phyloP scores from a whole-genome alignment of 345 rosid species.

The Nasturtium officinale region DNA sequence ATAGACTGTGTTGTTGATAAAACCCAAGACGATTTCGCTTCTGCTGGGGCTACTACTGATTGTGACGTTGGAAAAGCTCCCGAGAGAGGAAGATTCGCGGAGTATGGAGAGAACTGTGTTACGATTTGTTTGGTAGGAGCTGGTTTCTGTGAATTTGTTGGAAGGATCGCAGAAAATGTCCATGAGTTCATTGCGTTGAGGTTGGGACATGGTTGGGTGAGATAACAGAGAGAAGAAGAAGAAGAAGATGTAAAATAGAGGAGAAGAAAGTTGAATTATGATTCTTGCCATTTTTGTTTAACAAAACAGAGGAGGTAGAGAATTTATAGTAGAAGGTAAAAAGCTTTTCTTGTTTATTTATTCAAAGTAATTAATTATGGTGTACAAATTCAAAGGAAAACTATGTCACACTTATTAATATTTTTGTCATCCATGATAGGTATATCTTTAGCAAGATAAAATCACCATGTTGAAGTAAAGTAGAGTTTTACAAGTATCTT shows the following conservation, averaged over 20 bases:
- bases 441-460: background rate
- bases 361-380: background rate
- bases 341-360: background rate
- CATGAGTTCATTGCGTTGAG: background rate
- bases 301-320: background rate
- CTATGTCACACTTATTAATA: background rate
- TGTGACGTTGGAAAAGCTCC: background rate
- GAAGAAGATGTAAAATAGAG: background rate
- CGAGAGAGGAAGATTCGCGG: background rate
- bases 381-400: background rate
- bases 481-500: background rate
- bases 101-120: background rate
- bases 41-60: too few species aligned
- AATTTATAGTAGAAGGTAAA: background rate
- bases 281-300: background rate
- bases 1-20: too few species aligned
- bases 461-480: background rate
- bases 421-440: background rate
- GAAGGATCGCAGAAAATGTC: background rate
- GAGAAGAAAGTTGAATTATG: background rate
- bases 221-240: constrained; percentile 3
- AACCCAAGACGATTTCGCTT: too few species aligned
- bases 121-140: background rate
- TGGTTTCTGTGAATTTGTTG: background rate
- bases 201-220: constrained; percentile 5